Conservation (phyloP, 495 filamentous ascomycete genomes). For the Penicillium fimorum region DNA sequence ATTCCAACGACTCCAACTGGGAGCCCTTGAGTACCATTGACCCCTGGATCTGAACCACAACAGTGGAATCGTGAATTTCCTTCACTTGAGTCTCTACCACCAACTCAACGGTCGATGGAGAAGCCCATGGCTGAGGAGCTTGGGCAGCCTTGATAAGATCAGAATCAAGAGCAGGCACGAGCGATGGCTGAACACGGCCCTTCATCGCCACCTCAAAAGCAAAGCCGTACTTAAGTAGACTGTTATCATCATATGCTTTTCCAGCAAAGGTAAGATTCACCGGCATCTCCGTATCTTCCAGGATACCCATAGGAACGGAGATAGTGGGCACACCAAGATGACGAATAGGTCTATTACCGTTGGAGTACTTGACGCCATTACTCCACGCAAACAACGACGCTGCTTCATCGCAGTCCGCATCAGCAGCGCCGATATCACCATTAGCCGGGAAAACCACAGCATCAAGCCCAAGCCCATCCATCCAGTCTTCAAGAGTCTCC, state of each 20-base stretch:
- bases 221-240: constrained; percentile 32
- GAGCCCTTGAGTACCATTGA: constrained; percentile 2
- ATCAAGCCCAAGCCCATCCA: constrained; percentile 33
- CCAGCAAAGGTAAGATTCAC: constrained; percentile 38
- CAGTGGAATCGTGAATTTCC: constrained; percentile 18
- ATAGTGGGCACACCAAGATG: constrained; percentile 39
- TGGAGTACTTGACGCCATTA: constrained; percentile 40
- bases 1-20: constrained; percentile 13
- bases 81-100: constrained; percentile 24
- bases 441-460: constrained; percentile 38
- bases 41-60: constrained; percentile 24
- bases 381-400: constrained; percentile 33
- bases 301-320: constrained; percentile 39
- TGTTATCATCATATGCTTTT: constrained; percentile 35
- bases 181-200: constrained; percentile 23
- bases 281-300: constrained; percentile 37
- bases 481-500: constrained; percentile 35
- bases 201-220: constrained; percentile 32
- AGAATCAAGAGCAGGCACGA: constrained; percentile 28
- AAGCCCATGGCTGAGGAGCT: background rate
- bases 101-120: constrained; percentile 9
- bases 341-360: constrained; percentile 35
- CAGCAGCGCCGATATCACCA: constrained; percentile 31
- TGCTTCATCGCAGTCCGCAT: constrained; percentile 29
- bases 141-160: constrained; percentile 18